phyloP scores from a whole-genome alignment of 2,329 filamentous ascomycete species.

The Trichophyton verrucosum region DNA sequence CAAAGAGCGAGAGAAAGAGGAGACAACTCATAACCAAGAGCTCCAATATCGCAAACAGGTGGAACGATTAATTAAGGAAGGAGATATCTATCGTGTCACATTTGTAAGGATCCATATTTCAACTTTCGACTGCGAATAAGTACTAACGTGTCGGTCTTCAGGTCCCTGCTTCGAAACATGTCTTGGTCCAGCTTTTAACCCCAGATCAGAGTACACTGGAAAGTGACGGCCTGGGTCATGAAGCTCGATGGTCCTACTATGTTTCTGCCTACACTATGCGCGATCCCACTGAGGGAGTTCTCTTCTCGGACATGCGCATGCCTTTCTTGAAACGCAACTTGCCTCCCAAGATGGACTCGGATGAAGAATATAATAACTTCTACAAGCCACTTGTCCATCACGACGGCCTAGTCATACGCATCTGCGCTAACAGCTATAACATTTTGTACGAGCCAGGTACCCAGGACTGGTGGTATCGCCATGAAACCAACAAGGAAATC shows the following conservation, averaged over 20 bases:
- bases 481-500: neutral
- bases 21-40: constrained; percentile 81
- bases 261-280: constrained; percentile 82
- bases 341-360: constrained; percentile 49
- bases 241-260: constrained; percentile 80
- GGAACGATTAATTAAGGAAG: constrained; percentile 84
- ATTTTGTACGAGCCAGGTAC: constrained; percentile 63
- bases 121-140: neutral
- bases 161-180: constrained; percentile 37
- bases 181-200: constrained; percentile 71
- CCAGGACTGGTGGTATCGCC: constrained; percentile 56
- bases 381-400: constrained; percentile 44
- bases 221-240: constrained; percentile 52
- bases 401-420: constrained; percentile 58
- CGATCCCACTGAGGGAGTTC: constrained; percentile 73
- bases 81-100: constrained; percentile 77
- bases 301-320: constrained; percentile 52
- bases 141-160: neutral
- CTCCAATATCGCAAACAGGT: constrained; percentile 84
- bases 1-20: constrained; percentile 64
- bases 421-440: constrained; percentile 66
- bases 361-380: constrained; percentile 48
- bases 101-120: constrained; percentile 55
- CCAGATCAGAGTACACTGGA: constrained; percentile 71
- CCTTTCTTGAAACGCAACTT: constrained; percentile 61